Conservation (phyloP, 371 early-diverging fungal species). For the Thermomucor indicae-seudaticae region DNA sequence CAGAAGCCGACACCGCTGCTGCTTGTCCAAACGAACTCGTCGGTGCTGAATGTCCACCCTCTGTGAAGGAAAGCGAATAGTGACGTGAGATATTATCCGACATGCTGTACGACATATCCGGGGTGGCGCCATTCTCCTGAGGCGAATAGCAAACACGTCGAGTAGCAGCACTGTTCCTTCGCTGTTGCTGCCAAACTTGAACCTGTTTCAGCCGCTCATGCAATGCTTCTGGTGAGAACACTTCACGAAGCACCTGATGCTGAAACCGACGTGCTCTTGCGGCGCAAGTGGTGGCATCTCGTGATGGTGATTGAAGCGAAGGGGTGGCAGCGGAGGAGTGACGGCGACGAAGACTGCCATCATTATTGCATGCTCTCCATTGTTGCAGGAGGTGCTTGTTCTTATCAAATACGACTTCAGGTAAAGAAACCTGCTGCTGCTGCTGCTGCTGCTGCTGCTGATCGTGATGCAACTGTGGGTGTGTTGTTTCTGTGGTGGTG, state of each 20-base stretch:
- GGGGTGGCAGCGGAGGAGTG: constrained; percentile 7
- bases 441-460: background rate
- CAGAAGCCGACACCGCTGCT: background rate
- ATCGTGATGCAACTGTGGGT: too few species aligned
- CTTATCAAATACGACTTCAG: constrained; percentile 75
- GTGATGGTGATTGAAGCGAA: too few species aligned
- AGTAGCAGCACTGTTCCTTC: background rate
- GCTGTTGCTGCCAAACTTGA: constrained; percentile 28
- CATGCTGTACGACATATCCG: constrained; percentile 6
- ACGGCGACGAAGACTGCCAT: constrained; percentile 1
- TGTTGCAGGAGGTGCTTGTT: constrained; percentile 70
- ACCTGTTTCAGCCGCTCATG: constrained; percentile 49
- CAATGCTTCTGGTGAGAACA: constrained; percentile 68
- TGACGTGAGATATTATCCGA: too few species aligned
- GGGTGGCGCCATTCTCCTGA: background rate
- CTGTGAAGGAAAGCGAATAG: background rate
- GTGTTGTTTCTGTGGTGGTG: constrained; percentile 22
- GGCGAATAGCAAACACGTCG: background rate
- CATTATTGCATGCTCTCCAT: constrained; percentile 26
- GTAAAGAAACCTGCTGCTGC: constrained; percentile 24
- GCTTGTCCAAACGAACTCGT: background rate
- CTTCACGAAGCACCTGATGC: constrained; percentile 73
- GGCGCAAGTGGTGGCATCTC: too few species aligned
- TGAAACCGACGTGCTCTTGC: constrained; percentile 25
- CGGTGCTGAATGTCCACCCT: constrained; percentile 3